phyloP scores from a whole-genome alignment of 1,284 basidiomycete genomes.

The Cutaneotrichosporon cavernicola region DNA sequence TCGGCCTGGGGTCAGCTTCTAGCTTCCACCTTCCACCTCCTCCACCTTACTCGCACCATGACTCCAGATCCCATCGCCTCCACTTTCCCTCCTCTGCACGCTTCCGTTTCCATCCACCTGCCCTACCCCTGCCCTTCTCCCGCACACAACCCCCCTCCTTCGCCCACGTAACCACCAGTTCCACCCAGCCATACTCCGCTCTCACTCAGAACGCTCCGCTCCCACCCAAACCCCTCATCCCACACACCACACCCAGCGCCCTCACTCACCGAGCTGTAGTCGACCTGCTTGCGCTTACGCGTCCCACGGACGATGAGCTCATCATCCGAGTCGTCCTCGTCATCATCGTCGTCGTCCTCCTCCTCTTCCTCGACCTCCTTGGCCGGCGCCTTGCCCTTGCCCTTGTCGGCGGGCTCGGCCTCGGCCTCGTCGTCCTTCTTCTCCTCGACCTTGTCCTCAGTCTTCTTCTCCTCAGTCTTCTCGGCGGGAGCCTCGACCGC shows the following conservation, averaged over 20 bases:
- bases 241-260: background rate
- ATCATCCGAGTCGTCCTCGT: conserved; percentile 35
- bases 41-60: background rate
- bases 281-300: conserved; percentile 34
- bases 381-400: conserved; percentile 35
- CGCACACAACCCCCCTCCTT: background rate
- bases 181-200: background rate
- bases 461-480: conserved; percentile 23
- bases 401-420: conserved; percentile 27
- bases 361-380: conserved; percentile 22
- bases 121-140: background rate
- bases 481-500: conserved; percentile 12
- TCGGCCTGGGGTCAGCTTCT: conserved; percentile 31
- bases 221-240: background rate
- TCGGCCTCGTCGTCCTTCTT: conserved; percentile 18
- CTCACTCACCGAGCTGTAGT: conserved; percentile 41
- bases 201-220: background rate
- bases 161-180: background rate
- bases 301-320: conserved; percentile 34
- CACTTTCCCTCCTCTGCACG: background rate
- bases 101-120: background rate
- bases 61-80: background rate
- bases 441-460: conserved; percentile 17
- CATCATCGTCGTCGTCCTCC: conserved; percentile 29
- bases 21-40: background rate